Conservation (phyloP, 208 protist genomes). For the Trypanosoma scelopori region DNA sequence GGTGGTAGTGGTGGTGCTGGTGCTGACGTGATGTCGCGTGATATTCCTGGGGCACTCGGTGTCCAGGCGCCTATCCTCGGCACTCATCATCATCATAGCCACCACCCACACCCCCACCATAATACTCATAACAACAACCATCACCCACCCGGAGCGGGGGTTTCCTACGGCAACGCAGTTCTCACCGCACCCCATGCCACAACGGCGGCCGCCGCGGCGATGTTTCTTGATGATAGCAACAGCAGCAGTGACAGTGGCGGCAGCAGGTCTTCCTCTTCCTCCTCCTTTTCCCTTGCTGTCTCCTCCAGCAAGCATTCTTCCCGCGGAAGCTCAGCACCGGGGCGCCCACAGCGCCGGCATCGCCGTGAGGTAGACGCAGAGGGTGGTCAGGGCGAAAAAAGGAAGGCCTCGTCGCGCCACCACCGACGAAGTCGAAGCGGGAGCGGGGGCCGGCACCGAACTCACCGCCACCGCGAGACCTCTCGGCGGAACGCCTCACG, state of each 20-base stretch:
- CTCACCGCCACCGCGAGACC: background rate
- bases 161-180: background rate
- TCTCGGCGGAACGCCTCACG: constrained; percentile 12
- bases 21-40: background rate
- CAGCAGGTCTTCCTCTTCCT: constrained; percentile 12
- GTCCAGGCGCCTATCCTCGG: constrained; percentile 8
- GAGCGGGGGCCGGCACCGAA: background rate
- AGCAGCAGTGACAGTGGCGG: constrained; percentile 15
- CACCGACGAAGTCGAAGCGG: constrained; percentile 5
- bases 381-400: constrained; percentile 13
- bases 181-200: constrained; percentile 8
- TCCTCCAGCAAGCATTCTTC: background rate
- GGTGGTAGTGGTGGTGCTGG: background rate
- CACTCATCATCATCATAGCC: constrained; percentile 13
- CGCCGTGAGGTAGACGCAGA: constrained; percentile 14
- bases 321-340: constrained; percentile 4
- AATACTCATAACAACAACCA: constrained; percentile 4
- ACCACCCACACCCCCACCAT: too few species aligned
- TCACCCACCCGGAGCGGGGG: background rate
- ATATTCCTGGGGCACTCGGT: constrained; percentile 4
- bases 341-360: constrained; percentile 18
- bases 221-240: constrained; percentile 22
- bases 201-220: constrained; percentile 6
- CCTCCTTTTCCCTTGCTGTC: background rate
- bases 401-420: constrained; percentile 28